Conservation (phyloP, 345 rosid genomes). For the Psidium guajava region DNA sequence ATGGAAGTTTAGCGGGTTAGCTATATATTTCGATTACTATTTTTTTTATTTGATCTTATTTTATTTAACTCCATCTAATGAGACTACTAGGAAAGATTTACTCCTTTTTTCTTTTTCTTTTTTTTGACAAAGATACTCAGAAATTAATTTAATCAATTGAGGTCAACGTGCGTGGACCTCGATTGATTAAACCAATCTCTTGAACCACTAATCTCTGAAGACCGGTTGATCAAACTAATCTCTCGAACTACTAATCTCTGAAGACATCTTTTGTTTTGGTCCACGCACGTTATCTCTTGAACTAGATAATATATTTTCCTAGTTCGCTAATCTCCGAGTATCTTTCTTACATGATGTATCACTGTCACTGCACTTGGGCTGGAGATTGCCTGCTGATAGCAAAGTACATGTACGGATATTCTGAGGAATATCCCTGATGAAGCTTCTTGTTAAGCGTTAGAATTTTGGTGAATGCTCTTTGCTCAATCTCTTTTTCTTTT, state of each 20-base stretch:
- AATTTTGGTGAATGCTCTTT: neutral
- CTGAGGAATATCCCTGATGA: too few relatives aligned
- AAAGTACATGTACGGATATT: too few relatives aligned
- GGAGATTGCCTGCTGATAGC: too few relatives aligned
- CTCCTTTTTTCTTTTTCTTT: neutral
- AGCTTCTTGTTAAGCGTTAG: neutral
- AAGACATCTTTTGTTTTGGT: neutral
- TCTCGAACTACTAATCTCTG: too few relatives aligned
- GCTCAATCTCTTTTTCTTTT: neutral
- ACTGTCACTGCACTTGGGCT: too few relatives aligned
- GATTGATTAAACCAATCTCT: too few relatives aligned
- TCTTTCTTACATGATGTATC: neutral
- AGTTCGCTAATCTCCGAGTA: neutral
- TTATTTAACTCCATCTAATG: neutral
- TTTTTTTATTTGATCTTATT: neutral
- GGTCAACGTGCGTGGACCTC: too few relatives aligned
- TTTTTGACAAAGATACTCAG: too few relatives aligned
- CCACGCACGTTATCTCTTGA: neutral
- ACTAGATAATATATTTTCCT: neutral
- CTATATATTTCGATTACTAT: neutral
- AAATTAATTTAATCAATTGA: too few relatives aligned
- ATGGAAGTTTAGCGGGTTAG: neutral
- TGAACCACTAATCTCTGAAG: neutral
- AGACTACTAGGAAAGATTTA: neutral
- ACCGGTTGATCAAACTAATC: too few relatives aligned